Conservation (phyloP, 1,284 basidiomycete species). For the Irpex rosettiformis region DNA sequence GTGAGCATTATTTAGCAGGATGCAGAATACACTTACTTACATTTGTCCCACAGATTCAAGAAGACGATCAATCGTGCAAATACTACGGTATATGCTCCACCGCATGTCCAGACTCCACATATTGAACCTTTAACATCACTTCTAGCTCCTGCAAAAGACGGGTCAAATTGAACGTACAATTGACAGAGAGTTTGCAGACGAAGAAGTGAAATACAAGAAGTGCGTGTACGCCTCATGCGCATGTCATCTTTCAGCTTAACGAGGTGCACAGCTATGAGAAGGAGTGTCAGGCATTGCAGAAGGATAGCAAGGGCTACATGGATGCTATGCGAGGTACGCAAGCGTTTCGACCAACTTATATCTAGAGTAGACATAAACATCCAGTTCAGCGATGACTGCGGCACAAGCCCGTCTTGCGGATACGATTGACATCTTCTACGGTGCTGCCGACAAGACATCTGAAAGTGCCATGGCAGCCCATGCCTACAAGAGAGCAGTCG, state of each 20-base stretch:
- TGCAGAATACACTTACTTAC: neutral
- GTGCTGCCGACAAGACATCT: slow-evolving; percentile 76
- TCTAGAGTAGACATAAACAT: neutral
- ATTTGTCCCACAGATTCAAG: slow-evolving; percentile 66
- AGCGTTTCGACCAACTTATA: neutral
- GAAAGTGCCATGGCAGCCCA: slow-evolving; percentile 97
- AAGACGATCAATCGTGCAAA: slow-evolving; percentile 92
- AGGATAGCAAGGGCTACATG: slow-evolving; percentile 93
- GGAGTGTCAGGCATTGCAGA: slow-evolving; percentile 88
- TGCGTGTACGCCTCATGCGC: slow-evolving; percentile 37
- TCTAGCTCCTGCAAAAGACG: slow-evolving; percentile 90
- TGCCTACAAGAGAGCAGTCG: slow-evolving; percentile 93
- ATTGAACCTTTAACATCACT: slow-evolving; percentile 12
- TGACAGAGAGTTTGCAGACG: slow-evolving; percentile 91
- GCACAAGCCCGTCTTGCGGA: slow-evolving; percentile 94
- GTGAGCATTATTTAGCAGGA: slow-evolving; percentile 24
- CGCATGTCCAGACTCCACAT: slow-evolving; percentile 10
- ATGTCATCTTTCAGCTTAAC: slow-evolving; percentile 3
- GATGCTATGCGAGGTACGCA: slow-evolving; percentile 87
- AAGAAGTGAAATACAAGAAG: slow-evolving; percentile 88
- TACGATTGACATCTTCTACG: slow-evolving; percentile 93
- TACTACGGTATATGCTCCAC: slow-evolving; percentile 59
- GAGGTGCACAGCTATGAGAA: slow-evolving; percentile 77
- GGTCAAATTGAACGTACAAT: slow-evolving; percentile 96
- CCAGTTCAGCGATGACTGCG: slow-evolving; percentile 75